Evolutionary conservation across 176 grass and related monocot species (phyloP).

Genomic region (Musa schizocarpa): DNA sequence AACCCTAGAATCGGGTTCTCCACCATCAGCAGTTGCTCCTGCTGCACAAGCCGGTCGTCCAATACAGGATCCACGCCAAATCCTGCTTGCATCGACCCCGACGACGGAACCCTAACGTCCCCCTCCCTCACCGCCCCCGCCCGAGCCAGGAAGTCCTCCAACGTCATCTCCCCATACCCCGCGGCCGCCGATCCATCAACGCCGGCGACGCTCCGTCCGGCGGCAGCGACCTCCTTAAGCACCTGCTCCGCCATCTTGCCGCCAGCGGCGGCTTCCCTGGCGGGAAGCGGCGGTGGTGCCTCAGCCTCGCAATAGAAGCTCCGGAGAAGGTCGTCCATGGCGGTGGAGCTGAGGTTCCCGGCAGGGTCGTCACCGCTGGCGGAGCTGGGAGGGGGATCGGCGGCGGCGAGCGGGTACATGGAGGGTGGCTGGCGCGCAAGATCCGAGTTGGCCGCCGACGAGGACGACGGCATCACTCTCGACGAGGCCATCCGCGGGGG

Average conservation of each 20-base stretch:
- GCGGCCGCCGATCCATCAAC: neutral
- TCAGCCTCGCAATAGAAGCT: neutral
- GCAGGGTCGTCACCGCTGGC: neutral
- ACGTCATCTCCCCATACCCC: conserved; percentile 19
- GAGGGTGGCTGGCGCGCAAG: neutral
- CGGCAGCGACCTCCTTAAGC: conserved; percentile 26
- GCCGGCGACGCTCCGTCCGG: neutral
- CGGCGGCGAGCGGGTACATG: neutral
- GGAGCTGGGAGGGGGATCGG: neutral
- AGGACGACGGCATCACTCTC: conserved; percentile 4
- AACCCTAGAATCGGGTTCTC: conserved; percentile 12
- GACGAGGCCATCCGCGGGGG: neutral
- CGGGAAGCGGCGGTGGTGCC: neutral
- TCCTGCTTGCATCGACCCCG: neutral
- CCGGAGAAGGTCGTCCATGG: conserved; percentile 8
- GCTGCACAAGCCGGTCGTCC: neutral
- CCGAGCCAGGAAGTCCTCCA: conserved; percentile 20
- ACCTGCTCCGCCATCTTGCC: conserved; percentile 15
- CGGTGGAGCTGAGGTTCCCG: neutral
- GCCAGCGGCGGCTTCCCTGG: neutral
- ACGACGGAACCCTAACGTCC: conserved; percentile 8
- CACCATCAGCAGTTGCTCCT: neutral
- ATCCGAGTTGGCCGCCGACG: conserved; percentile 3
- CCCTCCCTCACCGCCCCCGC: conserved; percentile 2
- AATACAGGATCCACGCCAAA: conserved; percentile 3